Evolutionary conservation across 1,139 yeast species (phyloP).

Genomic region (Saccharomyces hybrid): DNA sequence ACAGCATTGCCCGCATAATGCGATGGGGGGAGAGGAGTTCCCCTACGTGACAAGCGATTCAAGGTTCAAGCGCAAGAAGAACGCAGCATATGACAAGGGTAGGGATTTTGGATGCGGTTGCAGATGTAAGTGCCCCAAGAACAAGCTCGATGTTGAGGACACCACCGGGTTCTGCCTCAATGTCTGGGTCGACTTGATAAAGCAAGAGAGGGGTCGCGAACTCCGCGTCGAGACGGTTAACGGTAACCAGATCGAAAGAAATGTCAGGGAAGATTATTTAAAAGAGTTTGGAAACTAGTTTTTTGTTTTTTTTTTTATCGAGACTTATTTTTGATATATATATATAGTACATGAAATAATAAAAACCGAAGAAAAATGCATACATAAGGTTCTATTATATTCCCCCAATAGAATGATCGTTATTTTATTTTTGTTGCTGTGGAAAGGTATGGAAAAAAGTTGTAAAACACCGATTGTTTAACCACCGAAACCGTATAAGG

Average conservation of each 20-base stretch:
- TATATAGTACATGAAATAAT: neutral
- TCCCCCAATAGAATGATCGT: neutral
- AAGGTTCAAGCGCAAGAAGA: conserved; percentile 6
- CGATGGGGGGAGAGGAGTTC: conserved; percentile 34
- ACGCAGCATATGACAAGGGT: conserved; percentile 1
- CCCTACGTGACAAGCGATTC: conserved; percentile 36
- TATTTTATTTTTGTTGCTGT: neutral
- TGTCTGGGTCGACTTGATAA: conserved; percentile 33
- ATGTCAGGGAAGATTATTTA: neutral
- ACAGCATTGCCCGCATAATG: conserved; percentile 76
- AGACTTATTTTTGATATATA: neutral
- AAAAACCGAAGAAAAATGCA: conserved; percentile 18
- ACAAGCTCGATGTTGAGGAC: conserved; percentile 38
- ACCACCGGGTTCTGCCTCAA: conserved; percentile 34
- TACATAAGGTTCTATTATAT: neutral
- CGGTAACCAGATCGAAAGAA: neutral
- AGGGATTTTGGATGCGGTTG: conserved; percentile 4
- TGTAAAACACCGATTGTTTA: conserved; percentile 31
- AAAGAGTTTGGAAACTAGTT: neutral
- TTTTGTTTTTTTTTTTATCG: neutral
- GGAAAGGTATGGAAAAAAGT: neutral
- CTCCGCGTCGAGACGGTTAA: neutral
- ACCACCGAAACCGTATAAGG: conserved; percentile 99
- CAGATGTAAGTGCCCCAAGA: conserved; percentile 3
- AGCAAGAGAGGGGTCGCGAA: conserved; percentile 14